Base-by-base conservation (phyloP, 306 rosid species). In the Ormosia emarginata region DNA sequence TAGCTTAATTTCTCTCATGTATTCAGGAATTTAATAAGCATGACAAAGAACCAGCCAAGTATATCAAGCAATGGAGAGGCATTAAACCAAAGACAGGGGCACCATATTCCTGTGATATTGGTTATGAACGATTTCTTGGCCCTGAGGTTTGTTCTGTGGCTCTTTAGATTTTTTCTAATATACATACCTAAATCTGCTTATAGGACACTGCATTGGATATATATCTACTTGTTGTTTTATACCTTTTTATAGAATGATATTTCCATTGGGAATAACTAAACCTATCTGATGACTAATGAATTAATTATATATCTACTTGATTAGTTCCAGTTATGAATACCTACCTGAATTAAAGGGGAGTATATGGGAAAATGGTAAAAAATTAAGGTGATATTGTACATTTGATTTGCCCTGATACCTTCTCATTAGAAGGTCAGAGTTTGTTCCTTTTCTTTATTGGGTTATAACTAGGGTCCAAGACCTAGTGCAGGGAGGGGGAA, bases 31-130 rank as follows among this genome's bases (percentile, higher is more conserved):
- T 56, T 88, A 96, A 96, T 85, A 96, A 96, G 84, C 99, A 96
- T 69, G 99, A 96, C 85, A 96, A 90, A 88, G 98, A 96, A 79
- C 98, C 98, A 49, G 85, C 94, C 81, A 96, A 90, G 87, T 92
- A 96, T 83, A 71, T 93, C 78, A 96, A 91, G 84, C 97, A 96
- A 50, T 96, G 99, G 99, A 87, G 91, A 84, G 99, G 99, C 41
- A 94, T 96, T 73, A 96, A 96, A 86, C 97, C 99, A n/a, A 96
- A 91, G 82, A 92, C 99, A 0, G 99, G 98, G 70, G 99, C 97
- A 78, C 97, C 99, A 15, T 96, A 96, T 86, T 88, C 99, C 12
- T 96, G 99, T 90, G 99, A 96, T 88, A 86, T 96, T 83, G 99
- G 99, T 85, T 93, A 93, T 80, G 99, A 96, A 84, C 89, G 99